Base-by-base conservation (phyloP, 306 rosid species). In the Arachis hypogaea region DNA sequence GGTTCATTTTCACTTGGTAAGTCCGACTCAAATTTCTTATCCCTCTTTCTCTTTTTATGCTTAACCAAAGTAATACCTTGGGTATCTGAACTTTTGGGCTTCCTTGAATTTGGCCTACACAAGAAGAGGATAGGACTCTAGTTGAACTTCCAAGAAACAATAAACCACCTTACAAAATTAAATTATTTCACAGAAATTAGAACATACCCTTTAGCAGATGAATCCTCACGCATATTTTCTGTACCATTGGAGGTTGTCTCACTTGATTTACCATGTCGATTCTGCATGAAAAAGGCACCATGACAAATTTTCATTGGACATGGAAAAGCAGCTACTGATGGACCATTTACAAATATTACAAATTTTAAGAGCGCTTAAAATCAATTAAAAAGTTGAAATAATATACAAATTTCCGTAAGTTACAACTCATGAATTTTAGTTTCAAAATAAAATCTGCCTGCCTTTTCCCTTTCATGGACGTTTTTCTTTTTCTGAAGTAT, bases 231-330 rank as follows among this genome's bases (percentile, higher is more conserved):
- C 36, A 52, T 60, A 68, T 66, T 72, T 70, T 86, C 81, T 50
- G 69, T 28, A 56, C 64, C 79, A 2, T 76, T 51, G 6, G 67
- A 46, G 38, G 51, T 87, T 76, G 72, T 78, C 66, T 78, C 90
- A 72, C 77, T 83, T 58, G 83, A 68, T 82, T 86, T 88, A 67
- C 80, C 86, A 78, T 82, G 97, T 72, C 96, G 97, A 79, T 85
- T 91, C 98, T 91, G 91, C 85, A 80, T 40, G 52, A 58, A 49
- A 66, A 10, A 58, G 28, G 28, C 42, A 76, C 46, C 29, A 58
- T 14, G 22, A 75, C 7, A 54, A 69, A 78, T 36, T 70, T 68
- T 64, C 28, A 57, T 69, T 59, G 57, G 16, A 54, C n/a, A 58
- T 4, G 43, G 55, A 44, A 50, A 45, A 78, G 56, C 42, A 51